Base-by-base conservation (phyloP, 1,284 basidiomycete species). In the Irpex sp. region DNA sequence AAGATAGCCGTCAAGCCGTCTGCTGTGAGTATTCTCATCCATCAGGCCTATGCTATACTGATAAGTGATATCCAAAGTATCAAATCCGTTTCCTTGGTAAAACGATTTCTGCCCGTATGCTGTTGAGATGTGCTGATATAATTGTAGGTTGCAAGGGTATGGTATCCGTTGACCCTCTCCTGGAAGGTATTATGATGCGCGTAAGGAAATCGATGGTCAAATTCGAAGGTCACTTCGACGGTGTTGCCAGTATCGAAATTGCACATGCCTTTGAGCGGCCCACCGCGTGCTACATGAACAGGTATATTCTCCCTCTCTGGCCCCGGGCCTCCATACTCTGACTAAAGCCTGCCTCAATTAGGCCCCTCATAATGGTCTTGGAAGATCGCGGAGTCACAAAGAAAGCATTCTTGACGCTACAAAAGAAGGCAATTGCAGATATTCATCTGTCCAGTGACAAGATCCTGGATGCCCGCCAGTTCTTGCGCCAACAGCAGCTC, bases 51-150 rank as follows among this genome's bases (percentile, higher is more conserved):
- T 18, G 62, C 28, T 28, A 28, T 28, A 12, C 57, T 57, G 56
- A 21, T 52, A 58, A 61, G 58, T 54, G 60, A 12, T 57, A 36
- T 42, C n/a, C 9, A n/a, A 59, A 88, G 83, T 90, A 86, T 70
- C 88, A 89, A 74, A 88, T 93, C 55, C 84, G 90, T 55, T 87
- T 92, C 68, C 72, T 91, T 28, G 90, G 90, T 58, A 57, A 2
- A 47, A 37, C 2, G 14, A 42, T 16, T n/a, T 10, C 16, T 45
- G 45, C n/a, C 19, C 21, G 36, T n/a, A 4, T 57, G 18, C n/a
- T 18, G 19, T 16, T n/a, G 35, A 28, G 23, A 23, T 28, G 7
- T 42, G 12, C 39, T 57, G 35, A 51, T 55, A 9, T 28, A 23
- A 14, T 9, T 18, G 23, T 57, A 72, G 71, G 72, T 14, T 90